phyloP scores from a whole-genome alignment of 306 rosid species.

The Medicago lupulina region DNA sequence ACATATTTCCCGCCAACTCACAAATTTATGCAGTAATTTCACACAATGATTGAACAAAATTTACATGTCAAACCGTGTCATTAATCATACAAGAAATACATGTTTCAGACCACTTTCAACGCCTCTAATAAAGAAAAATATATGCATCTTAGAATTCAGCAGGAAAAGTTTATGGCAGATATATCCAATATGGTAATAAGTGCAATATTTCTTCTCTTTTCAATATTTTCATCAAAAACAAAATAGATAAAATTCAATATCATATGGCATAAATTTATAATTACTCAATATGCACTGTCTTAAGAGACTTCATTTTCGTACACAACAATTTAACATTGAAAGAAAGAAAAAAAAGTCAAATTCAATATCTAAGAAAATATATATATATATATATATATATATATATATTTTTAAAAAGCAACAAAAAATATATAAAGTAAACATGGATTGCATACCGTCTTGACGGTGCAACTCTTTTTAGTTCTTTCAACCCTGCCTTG shows the following conservation, averaged over 20 bases:
- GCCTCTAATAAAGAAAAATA: slow-evolving; percentile 26
- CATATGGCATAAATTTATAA: slow-evolving; percentile 15
- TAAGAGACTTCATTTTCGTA: slow-evolving; percentile 14
- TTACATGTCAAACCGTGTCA: not conserved
- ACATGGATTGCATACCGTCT: slow-evolving; percentile 63
- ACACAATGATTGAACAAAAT: not conserved
- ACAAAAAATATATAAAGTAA: slow-evolving; percentile 5
- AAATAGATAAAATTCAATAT: slow-evolving; percentile 18
- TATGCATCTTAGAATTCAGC: not conserved
- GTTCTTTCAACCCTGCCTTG: slow-evolving; percentile 76
- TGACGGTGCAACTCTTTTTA: slow-evolving; percentile 77
- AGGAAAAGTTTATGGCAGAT: not conserved
- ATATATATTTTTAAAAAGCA: not conserved
- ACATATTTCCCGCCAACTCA: not conserved
- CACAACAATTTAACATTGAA: slow-evolving; percentile 7
- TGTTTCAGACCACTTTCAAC: slow-evolving; percentile 16
- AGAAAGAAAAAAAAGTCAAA: not conserved
- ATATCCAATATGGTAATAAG: not conserved
- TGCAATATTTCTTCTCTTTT: not conserved
- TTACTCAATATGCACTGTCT: slow-evolving; percentile 3
- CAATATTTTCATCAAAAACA: slow-evolving; percentile 27
- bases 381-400: no score
- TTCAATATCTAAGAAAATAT: not conserved
- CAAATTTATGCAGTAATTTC: not conserved
- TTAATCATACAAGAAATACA: not conserved